Percentiles rank a stretch among this genome's conserved stretches.
Conservation (phyloP, 306 rosid species). For the Herpetospermum pedunculosum region DNA sequence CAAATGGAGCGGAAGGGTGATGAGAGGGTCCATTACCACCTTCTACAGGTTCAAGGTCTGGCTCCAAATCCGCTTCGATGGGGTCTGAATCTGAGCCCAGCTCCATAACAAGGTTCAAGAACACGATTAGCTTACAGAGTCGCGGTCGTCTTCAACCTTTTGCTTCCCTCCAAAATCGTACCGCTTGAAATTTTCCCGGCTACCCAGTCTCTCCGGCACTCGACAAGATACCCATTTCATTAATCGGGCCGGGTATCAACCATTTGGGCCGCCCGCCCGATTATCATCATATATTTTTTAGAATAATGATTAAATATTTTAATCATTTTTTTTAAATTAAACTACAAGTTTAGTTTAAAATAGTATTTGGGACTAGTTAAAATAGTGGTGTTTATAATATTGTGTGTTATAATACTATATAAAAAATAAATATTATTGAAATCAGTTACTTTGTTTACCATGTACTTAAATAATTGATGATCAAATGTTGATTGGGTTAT, state of each 20-base stretch:
- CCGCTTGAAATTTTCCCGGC: neutral
- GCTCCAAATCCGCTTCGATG: neutral
- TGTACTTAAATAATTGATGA: too few species aligned
- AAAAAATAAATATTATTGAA: too few species aligned
- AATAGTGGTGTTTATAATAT: too few species aligned
- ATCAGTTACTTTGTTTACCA: too few species aligned
- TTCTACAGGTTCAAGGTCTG: conserved; percentile 1
- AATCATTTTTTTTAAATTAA: too few species aligned
- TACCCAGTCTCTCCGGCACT: neutral
- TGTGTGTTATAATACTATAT: too few species aligned
- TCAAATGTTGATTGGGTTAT: too few species aligned
- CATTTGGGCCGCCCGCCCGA: neutral
- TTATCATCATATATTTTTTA: neutral
- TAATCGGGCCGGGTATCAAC: neutral
- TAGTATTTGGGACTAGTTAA: too few species aligned
- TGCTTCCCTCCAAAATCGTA: neutral
- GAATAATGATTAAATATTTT: too few species aligned
- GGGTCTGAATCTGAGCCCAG: conserved; percentile 3
- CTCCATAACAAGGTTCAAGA: conserved; percentile 2
- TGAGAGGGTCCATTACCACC: neutral
- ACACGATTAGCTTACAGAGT: neutral
- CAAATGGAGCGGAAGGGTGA: conserved; percentile 11
- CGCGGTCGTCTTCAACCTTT: neutral
- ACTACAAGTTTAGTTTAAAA: too few species aligned
- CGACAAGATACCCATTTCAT: neutral